Evolutionary conservation across 192 early-diverging fungal species (phyloP), one percentile per base, ranked within the genome.

Genomic region (Allomyces javanicus): DNA sequence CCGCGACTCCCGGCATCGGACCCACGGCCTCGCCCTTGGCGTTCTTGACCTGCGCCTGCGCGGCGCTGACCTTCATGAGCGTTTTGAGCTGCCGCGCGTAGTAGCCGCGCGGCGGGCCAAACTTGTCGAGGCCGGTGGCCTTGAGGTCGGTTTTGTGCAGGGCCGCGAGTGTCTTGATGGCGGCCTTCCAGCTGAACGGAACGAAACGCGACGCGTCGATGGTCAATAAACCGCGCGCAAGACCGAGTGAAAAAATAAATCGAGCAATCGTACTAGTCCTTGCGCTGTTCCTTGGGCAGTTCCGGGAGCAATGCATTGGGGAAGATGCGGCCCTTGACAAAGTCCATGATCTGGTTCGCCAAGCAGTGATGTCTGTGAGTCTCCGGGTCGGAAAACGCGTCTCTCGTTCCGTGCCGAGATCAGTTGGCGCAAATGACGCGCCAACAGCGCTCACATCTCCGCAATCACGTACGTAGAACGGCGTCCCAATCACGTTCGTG

Each of bases 291-390:
- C 21, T 71, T 73, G 14, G 77, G 70, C 45, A 90, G 67, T 64
- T 74, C 71, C 10, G 75, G 75, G 71, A 90, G 75, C 27, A 77
- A 70, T 1, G 81, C 68, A 63, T 89, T 87, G 7, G 80, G 72
- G 69, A 93, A 89, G 62, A 97, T 89, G 3, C 92, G 83, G 43
- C 94, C 94, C 62, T 93, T 75, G 65, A 95, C 74, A 67, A 93
- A 97, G 75, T 97, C 86, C 94, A 97, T 97, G 43, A 90, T 74
- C 79, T 40, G 33, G 33, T 7, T 3, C 7, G 7, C 33, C 33
- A 40, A 40, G 33, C 33, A 9, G 33, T 40, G 33, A 40, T 40
- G 33, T 40, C 33, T 27, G 33, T 40, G 33, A 40, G 33, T 40
- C 7, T 3, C 33, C 33, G 33, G 33, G 33, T 40, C 33, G 33